Percentiles rank a stretch among this genome's conserved stretches.
Evolutionary conservation across 495 filamentous ascomycete genomes (phyloP).

Genomic region (Penicilliopsis zonata): DNA sequence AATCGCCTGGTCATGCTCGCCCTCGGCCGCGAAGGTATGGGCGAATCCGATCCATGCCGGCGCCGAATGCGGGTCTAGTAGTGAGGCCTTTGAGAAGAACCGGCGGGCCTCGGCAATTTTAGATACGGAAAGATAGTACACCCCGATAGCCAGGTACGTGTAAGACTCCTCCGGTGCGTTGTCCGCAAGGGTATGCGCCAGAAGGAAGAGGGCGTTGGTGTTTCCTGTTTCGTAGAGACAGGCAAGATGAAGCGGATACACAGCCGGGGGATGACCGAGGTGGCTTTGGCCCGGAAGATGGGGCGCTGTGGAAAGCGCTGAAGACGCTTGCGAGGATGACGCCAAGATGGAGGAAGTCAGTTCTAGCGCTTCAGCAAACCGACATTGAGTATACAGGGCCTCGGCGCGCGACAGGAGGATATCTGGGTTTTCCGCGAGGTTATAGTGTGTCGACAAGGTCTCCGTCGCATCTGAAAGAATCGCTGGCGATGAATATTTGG

Average conservation of each 20-base stretch:
- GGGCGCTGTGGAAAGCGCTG: constrained; percentile 9
- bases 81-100: constrained; percentile 92
- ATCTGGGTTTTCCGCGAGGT: constrained; percentile 76
- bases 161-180: constrained; percentile 81
- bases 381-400: constrained; percentile 87
- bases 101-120: constrained; percentile 88
- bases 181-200: constrained; percentile 91
- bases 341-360: constrained; percentile 77
- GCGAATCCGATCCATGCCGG: constrained; percentile 99
- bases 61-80: constrained; percentile 96
- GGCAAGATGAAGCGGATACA: constrained; percentile 84
- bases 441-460: constrained; percentile 85
- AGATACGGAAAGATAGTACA: constrained; percentile 83
- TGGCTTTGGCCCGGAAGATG: constrained; percentile 29
- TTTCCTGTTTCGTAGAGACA: constrained; percentile 80
- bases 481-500: constrained; percentile 83
- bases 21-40: constrained; percentile 99
- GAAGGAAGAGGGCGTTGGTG: constrained; percentile 80
- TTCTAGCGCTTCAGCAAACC: constrained; percentile 73
- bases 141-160: constrained; percentile 86
- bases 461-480: constrained; percentile 82
- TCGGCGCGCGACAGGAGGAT: constrained; percentile 87
- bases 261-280: constrained; percentile 78
- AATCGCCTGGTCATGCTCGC: constrained; percentile 97
- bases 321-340: constrained; percentile 29